Percentiles rank a stretch among this genome's conserved stretches.
Evolutionary conservation across 257 asterid genomes (phyloP).

Genomic region (Voacanga thouarsii): DNA sequence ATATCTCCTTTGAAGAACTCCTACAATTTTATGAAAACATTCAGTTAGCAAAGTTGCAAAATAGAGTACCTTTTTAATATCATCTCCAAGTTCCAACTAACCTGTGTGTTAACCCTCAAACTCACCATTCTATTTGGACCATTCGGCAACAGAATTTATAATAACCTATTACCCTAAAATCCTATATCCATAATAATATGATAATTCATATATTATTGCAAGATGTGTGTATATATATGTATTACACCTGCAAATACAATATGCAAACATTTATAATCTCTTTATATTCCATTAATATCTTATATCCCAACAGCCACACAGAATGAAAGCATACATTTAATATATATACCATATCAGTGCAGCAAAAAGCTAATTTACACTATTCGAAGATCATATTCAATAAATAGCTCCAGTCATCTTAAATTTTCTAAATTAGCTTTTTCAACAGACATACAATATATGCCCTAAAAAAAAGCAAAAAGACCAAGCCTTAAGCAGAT

Average conservation of each 20-base stretch:
- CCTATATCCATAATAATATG: neutral
- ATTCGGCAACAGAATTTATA: neutral
- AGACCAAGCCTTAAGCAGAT: neutral
- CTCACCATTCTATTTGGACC: no score
- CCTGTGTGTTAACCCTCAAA: no score
- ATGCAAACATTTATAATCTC: neutral
- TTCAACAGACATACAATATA: neutral
- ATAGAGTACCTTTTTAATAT: no score
- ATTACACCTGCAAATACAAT: no score
- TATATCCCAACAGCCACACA: neutral
- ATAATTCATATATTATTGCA: no score
- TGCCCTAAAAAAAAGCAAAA: neutral
- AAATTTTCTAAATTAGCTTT: neutral
- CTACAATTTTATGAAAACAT: neutral
- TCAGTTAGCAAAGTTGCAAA: neutral
- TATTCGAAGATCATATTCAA: neutral
- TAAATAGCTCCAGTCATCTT: neutral
- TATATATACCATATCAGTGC: neutral
- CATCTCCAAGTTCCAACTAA: no score
- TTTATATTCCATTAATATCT: neutral
- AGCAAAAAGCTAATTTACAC: neutral
- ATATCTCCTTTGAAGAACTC: neutral
- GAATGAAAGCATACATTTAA: neutral
- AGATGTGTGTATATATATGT: no score
- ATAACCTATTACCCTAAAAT: neutral